Base-by-base conservation (phyloP, 805 yeast genomes). In the Pichia manshurica region DNA sequence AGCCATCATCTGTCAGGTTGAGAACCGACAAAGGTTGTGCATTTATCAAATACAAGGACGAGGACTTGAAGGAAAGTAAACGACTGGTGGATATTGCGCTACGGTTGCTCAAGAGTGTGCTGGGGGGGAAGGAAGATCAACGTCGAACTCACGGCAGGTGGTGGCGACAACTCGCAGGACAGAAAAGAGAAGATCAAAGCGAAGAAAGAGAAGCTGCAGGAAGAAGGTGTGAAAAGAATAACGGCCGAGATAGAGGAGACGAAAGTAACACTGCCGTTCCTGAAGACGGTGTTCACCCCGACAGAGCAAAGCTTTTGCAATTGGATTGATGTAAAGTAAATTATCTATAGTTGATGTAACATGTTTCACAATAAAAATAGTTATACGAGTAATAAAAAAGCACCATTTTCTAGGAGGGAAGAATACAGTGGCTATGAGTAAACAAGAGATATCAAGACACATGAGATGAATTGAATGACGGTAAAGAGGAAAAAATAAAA, bases 71-170 rank as follows among this genome's bases (percentile, higher is more conserved):
- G 44, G 86, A 83, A 51, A 87, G 90, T 36, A 84, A 84, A 56
- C 77, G 80, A 51, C 78, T 83, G 51, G 82, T 93, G 82, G 96
- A 88, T 58, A 73, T 78, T 40, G 97, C 97, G 0, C 72, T 93
- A 56, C 72, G 84, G 53, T 77, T 86, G 72, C 96, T 93, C 65
- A 96, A 87, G 65, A 74, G 91, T 3, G 58, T 70, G 9, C 62
- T 91, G 53, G 74, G 78, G 48, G 74, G 76, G 39, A n/a, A 75
- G 96, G 56, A 87, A 82, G 63, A 90, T 93, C 60, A 93, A 93
- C 61, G 97, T 93, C 32, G 99, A 93, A 64, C 74, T 93, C 57
- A 93, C 98, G 2, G 99, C 88, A 44, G 99, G 99, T 47, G 99
- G 99, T 37, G 99, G 99, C 42, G 97, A 97, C 48, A 91, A 91